Base-by-base conservation (phyloP, 805 yeast species). In the Candida ipomoeae region DNA sequence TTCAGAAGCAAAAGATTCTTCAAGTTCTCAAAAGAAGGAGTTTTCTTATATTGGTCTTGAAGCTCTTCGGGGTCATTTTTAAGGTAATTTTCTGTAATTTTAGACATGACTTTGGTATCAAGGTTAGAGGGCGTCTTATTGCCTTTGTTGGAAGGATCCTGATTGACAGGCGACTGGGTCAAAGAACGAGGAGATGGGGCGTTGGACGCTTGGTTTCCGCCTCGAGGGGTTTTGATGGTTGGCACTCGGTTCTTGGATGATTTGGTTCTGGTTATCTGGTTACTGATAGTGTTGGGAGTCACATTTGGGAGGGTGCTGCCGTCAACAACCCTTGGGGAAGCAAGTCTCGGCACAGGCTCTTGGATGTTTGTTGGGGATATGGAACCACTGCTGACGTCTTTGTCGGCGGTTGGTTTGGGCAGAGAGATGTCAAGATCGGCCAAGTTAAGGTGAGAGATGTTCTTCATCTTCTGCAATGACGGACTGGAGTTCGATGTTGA, bases 401-500 rank as follows among this genome's bases (percentile, higher is more conserved):
- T 48, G 18, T 52, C 57, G 11, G 39, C 26, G 2, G 46, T 11
- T 7, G 42, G 50, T 8, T 39, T 49, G 11, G 57, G 58, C 40
- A 53, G 52, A 33, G 53, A 46, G n/a, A 51, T 48, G 41, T 54
- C 54, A 48, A 70, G 58, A 37, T 70, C 77, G 1, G 70, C 56
- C 56, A 73, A 60, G 55, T 65, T 72, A 48, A 73, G 62, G 56
- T 73, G 73, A 6, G 77, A 71, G 35, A 73, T 74, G 46, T 69
- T 69, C 56, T 62, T 63, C 23, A 70, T 66, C n/a, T 59, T 62
- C 34, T 53, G 59, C 20, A 69, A 61, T 15, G 48, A 31, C 15
- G 38, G 39, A 17, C 44, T 41, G 6, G 53, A 31, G n/a, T 36
- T 38, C 14, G 26, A 17, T 13, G 42, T 31, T 13, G 44, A 37